Evolutionary conservation across 495 filamentous ascomycete genomes (phyloP).

Genomic region (Hyaloscypha bicolor): DNA sequence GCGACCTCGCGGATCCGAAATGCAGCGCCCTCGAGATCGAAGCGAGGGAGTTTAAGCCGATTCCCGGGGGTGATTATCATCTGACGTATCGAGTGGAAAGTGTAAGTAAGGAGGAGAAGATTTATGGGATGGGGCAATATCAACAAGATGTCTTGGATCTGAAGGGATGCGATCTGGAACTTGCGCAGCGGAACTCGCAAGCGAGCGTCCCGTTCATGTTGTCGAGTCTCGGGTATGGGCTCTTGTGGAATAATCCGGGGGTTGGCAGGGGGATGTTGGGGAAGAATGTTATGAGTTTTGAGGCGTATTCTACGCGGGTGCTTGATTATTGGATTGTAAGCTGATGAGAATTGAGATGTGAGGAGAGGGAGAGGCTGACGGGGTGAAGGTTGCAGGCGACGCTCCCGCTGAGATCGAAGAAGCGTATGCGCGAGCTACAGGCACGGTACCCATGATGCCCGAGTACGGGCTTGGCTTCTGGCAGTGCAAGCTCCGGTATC

Average conservation of each 20-base stretch:
- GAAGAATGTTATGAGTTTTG: slow-evolving; percentile 60
- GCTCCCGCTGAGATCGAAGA: slow-evolving; percentile 53
- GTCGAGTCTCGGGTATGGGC: slow-evolving; percentile 56
- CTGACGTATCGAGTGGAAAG: slow-evolving; percentile 57
- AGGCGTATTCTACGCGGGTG: slow-evolving; percentile 52
- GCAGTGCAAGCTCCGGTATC: slow-evolving; percentile 63
- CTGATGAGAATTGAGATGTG: too few species aligned
- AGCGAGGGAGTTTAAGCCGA: slow-evolving; percentile 56
- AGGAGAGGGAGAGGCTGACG: too few species aligned
- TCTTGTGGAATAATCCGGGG: slow-evolving; percentile 61
- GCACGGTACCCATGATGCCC: slow-evolving; percentile 61
- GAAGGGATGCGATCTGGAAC: slow-evolving; percentile 57
- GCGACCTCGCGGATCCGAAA: slow-evolving; percentile 54
- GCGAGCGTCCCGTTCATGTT: slow-evolving; percentile 59
- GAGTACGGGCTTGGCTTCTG: slow-evolving; percentile 65
- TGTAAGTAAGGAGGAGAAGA: slow-evolving; percentile 50
- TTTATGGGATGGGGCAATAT: slow-evolving; percentile 67
- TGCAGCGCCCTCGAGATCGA: slow-evolving; percentile 54
- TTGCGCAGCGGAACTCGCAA: slow-evolving; percentile 64
- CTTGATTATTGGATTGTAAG: slow-evolving; percentile 59
- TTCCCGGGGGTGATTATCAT: slow-evolving; percentile 44
- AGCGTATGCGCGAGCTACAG: slow-evolving; percentile 52
- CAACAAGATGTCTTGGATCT: slow-evolving; percentile 58
- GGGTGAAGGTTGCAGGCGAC: slow-evolving; percentile 45
- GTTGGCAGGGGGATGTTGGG: slow-evolving; percentile 59